Evolutionary conservation across 805 yeast species (phyloP).

Genomic region (Saccharomycopsis lassenensis): DNA sequence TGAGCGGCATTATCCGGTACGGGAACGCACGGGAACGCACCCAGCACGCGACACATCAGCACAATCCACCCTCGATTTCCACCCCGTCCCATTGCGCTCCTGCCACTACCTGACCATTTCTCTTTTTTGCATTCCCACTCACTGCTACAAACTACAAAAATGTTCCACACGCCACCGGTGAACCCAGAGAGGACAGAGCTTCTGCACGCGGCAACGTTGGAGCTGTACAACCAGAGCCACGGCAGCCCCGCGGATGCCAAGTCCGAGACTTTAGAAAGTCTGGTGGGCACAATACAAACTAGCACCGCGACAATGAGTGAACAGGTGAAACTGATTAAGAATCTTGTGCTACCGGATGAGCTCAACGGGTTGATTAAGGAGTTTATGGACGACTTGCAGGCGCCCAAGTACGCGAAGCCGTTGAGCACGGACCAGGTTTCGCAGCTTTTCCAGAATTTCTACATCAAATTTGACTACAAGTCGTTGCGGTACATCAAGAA

Average conservation of each 20-base stretch:
- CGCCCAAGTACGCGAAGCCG: slow-evolving; percentile 18
- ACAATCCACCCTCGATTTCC: too few species aligned
- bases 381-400: slow-evolving; percentile 15
- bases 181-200: slow-evolving; percentile 12
- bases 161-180: slow-evolving; percentile 18
- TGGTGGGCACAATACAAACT: not conserved
- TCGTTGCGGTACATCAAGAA: not conserved
- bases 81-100: too few species aligned
- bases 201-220: slow-evolving; percentile 10
- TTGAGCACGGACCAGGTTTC: slow-evolving; percentile 16
- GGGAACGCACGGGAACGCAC: too few species aligned
- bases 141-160: too few species aligned
- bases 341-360: slow-evolving; percentile 8
- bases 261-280: not conserved
- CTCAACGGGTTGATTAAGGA: slow-evolving; percentile 3
- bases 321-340: not conserved
- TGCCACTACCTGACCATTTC: too few species aligned
- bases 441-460: slow-evolving; percentile 14
- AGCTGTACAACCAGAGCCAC: slow-evolving; percentile 6
- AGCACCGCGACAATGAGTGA: not conserved
- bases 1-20: too few species aligned
- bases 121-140: too few species aligned
- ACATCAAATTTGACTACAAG: slow-evolving; percentile 11
- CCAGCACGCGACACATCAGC: too few species aligned
- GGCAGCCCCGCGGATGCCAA: not conserved